Percentiles rank a stretch among this genome's conserved stretches.
Evolutionary conservation across 2,329 filamentous ascomycete genomes (phyloP).

Genomic region (Mollisiaceae sp.): DNA sequence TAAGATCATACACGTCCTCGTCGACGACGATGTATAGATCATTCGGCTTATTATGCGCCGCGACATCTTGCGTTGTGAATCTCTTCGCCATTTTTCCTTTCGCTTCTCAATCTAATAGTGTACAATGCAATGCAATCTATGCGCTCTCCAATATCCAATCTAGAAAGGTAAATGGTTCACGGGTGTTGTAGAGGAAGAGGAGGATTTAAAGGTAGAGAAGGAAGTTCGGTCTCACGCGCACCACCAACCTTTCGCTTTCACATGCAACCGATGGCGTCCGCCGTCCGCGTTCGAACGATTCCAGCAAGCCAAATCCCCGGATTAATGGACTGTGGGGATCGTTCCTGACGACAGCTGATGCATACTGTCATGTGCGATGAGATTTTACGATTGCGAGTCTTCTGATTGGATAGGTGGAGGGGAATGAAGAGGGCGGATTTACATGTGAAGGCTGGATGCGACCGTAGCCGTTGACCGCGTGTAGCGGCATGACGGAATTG

Average conservation of each 20-base stretch:
- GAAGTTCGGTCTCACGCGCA: conserved; percentile 8
- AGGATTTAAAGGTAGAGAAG: background rate
- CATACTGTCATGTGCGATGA: background rate
- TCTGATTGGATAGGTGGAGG: background rate
- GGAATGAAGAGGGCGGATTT: background rate
- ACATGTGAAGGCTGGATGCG: background rate
- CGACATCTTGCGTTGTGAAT: conserved; percentile 84
- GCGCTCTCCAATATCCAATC: background rate
- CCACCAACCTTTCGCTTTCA: conserved; percentile 4
- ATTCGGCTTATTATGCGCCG: conserved; percentile 87
- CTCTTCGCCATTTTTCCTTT: conserved; percentile 75
- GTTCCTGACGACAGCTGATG: background rate
- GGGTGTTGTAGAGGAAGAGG: background rate
- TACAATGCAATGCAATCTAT: conserved; percentile 6
- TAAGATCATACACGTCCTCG: conserved; percentile 94
- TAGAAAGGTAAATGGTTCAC: background rate
- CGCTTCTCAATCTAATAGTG: background rate
- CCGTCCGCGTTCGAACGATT: background rate
- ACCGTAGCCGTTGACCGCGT: background rate
- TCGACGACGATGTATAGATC: conserved; percentile 91
- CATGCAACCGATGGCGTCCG: background rate
- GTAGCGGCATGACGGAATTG: background rate
- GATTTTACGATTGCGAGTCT: background rate
- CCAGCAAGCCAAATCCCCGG: background rate
- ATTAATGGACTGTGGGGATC: background rate